phyloP scores from a whole-genome alignment of 768 basidiomycete genomes.

The Glaciozyma antarctica region DNA sequence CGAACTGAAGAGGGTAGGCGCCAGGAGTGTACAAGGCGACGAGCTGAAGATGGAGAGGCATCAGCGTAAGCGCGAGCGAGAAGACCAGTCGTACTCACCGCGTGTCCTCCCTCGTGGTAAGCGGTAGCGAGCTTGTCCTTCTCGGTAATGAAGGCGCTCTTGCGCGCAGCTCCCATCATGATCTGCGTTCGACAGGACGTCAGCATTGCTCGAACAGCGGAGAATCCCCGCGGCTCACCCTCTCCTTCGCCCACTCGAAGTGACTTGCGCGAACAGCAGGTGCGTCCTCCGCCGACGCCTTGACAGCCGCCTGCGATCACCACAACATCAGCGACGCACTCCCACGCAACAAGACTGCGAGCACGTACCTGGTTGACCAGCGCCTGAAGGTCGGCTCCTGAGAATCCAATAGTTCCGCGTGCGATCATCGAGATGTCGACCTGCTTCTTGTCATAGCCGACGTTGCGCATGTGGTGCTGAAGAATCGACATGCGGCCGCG shows the following conservation, averaged over 20 bases:
- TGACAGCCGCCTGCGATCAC: conserved; percentile 75
- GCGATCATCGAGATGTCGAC: conserved; percentile 82
- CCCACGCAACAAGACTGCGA: not conserved
- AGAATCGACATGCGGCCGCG: conserved; percentile 86
- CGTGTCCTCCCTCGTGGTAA: conserved; percentile 65
- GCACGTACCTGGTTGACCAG: conserved; percentile 72
- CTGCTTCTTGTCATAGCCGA: conserved; percentile 53
- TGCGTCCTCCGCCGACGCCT: conserved; percentile 77
- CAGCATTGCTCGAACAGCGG: conserved; percentile 47
- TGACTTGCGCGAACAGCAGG: conserved; percentile 64
- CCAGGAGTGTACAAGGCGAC: conserved; percentile 88
- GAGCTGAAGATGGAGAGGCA: conserved; percentile 26
- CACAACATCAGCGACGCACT: conserved; percentile 6
- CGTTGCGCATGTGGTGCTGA: conserved; percentile 76
- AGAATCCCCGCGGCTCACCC: conserved; percentile 10
- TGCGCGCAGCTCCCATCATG: conserved; percentile 91
- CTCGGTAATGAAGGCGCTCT: conserved; percentile 76
- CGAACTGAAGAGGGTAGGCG: conserved; percentile 75
- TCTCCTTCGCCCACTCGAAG: conserved; percentile 95
- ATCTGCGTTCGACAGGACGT: conserved; percentile 48
- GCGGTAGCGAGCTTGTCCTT: conserved; percentile 80
- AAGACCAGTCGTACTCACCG: conserved; percentile 2
- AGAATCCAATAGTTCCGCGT: conserved; percentile 89
- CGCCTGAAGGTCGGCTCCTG: conserved; percentile 92
- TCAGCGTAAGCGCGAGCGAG: not conserved